Evolutionary conservation across 106 monocot species (phyloP), one percentile per base, ranked within the genome.

Genomic region (Acanthochlamys bracteata): DNA sequence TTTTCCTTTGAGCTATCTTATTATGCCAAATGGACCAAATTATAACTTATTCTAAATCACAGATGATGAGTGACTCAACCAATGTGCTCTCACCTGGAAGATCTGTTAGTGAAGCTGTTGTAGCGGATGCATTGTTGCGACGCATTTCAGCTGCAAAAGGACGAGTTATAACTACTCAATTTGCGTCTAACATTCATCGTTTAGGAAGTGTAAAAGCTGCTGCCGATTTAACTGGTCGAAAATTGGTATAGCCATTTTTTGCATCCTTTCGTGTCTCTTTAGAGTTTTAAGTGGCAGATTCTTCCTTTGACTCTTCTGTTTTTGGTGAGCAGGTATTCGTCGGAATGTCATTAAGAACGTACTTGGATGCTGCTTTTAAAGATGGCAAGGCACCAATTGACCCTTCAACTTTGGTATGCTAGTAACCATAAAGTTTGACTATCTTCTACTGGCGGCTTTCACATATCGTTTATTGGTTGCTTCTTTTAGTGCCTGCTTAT

Each of bases 61-160:
- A 98, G 98, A 89, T 98, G 98, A 98, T 98, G 98, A 98, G 98
- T 66, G 98, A 98, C 66, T 98, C 98, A 56, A 98, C 98, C 41
- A 98, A 98, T 69, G 71, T 98, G 42, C 72, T 98, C 12, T 92
- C 92, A 8, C 92, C 88, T 52, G 98, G 98, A 76, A 82, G 98
- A 83, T 89, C 92, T 66, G 47, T 81, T 33, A 98, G 98, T 72
- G 98, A 98, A 68, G 22, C 88, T 66, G 79, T 92, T 66, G 92
- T 98, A 65, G 81, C 83, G 75, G 88, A 89, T 85, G 70, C 88
- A 24, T 78, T 98, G 57, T 24, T 92, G 26, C 67, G 89, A 20
- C 88, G 81, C 67, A 77, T 98, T 76, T 88, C 98, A 62, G 80
- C 68, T 72, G 88, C 92, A 53, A 92, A 81, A 76, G 92, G 98